Evolutionary conservation across 2,329 filamentous ascomycete species (phyloP), one percentile per base, ranked within the genome.

Genomic region (Penicillium sp.): DNA sequence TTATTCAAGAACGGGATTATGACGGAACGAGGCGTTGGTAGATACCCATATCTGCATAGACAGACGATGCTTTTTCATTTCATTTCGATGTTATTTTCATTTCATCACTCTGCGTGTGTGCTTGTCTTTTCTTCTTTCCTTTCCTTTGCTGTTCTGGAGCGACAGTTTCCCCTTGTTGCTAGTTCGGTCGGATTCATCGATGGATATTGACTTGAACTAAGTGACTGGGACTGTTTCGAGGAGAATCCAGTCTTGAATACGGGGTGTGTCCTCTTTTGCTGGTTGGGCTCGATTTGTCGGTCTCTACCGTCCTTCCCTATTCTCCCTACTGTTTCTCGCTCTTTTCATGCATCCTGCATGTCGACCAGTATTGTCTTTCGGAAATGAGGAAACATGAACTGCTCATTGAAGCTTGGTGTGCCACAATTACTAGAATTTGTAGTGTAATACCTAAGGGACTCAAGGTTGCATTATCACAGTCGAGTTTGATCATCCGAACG

Each of bases 21-120:
- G 74, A 76, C 63, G 76, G 77, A 74, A 76, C 72, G 73, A 76
- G 76, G 76, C 75, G 75, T 78, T 78, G 74, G 72, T 75, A 79
- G 75, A 79, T 79, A 79, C 77, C 77, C 76, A 75, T 72, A 71
- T 72, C 70, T 71, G 69, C 72, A 73, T 73, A 72, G 72, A 65
- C 68, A 69, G 68, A 68, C 66, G 64, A 72, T 71, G 58, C 65
- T 70, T 67, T 67, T 66, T 33, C 30, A 33, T 33, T 33, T 33
- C 6, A 33, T 33, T 66, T 65, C 65, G 19, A 53, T 68, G 58
- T 67, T 64, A 49, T 59, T 59, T 38, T 8, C 19, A 15, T 28
- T 28, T 56, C 40, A 61, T 63, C 30, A 65, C 50, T 61, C 64
- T 64, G 58, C 44, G 22, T 61, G 65, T 63, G 59, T 49, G 33